These are phyloP conservation scores for Pseudogymnoascus sp. DNA, from an alignment of 2,329 filamentous ascomycete species.

Conservation along the genomic window DNA sequence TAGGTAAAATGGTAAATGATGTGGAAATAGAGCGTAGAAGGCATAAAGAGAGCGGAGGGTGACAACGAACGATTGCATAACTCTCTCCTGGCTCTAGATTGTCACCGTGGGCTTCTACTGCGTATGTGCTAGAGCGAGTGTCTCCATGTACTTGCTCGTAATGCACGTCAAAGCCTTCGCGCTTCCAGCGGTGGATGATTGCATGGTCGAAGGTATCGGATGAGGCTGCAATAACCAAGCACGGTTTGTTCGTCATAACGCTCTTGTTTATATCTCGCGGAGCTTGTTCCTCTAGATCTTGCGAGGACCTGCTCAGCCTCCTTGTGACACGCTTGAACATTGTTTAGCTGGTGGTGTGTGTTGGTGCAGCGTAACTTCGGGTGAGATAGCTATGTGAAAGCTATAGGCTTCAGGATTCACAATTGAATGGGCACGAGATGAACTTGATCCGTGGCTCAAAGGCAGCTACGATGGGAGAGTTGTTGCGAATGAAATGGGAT, in stretches of 20 bases:
- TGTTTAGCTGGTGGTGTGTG: neutral
- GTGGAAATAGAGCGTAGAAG: neutral
- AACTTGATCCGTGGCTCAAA: neutral
- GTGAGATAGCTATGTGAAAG: neutral
- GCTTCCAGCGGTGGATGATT: conserved; percentile 47
- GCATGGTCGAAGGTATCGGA: conserved; percentile 50
- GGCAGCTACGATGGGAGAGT: neutral
- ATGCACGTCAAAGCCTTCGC: conserved; percentile 53
- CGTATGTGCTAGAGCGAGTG: conserved; percentile 29
- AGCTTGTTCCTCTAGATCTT: neutral
- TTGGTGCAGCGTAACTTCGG: neutral
- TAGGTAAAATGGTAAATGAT: conserved; percentile 46
- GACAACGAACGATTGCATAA: conserved; percentile 54
- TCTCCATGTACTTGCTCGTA: conserved; percentile 32
- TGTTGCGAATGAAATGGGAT: neutral
- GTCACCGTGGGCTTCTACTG: conserved; percentile 42
- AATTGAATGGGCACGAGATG: neutral
- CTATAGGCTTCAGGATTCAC: neutral
- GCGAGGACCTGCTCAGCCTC: neutral
- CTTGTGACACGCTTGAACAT: conserved; percentile 2
- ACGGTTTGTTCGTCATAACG: neutral
- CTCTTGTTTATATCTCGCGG: neutral
- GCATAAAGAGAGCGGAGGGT: neutral
- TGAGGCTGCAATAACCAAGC: conserved; percentile 43
- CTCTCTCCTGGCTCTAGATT: conserved; percentile 45